A percentile compares a stretch with the other conserved stretches of the same genome.
Evolutionary conservation across 345 rosid genomes (phyloP).

Genomic region (Mangifera indica): DNA sequence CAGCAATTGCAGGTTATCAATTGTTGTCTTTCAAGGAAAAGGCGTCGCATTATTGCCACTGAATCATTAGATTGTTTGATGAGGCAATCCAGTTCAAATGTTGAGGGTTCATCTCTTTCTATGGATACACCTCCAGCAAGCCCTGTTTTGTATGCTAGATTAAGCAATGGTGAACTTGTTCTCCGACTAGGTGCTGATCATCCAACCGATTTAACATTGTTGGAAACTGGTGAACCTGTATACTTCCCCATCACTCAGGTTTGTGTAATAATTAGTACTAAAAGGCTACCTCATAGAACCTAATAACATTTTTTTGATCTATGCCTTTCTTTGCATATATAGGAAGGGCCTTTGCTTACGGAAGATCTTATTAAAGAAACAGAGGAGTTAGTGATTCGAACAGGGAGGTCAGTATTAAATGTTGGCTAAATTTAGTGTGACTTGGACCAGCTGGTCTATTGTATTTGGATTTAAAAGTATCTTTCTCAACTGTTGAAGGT

Average conservation of each 20-base stretch:
- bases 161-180: conserved; percentile 64
- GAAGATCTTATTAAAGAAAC: conserved; percentile 96
- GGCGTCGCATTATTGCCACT: conserved; percentile 47
- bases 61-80: conserved; percentile 70
- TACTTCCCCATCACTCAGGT: conserved; percentile 90
- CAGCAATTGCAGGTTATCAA: conserved; percentile 91
- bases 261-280: conserved; percentile 24
- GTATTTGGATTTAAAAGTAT: neutral
- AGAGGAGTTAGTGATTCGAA: conserved; percentile 91
- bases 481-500: neutral
- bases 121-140: conserved; percentile 26
- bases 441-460: neutral
- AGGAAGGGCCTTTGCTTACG: conserved; percentile 94
- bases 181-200: conserved; percentile 67
- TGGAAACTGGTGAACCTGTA: conserved; percentile 91
- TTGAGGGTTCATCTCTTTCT: conserved; percentile 40
- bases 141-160: conserved; percentile 56
- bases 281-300: conserved; percentile 13
- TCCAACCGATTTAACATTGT: conserved; percentile 61
- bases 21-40: conserved; percentile 85
- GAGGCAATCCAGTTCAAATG: conserved; percentile 48
- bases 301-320: conserved; percentile 17
- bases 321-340: conserved; percentile 22
- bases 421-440: neutral
- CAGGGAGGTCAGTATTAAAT: conserved; percentile 74